Base-by-base conservation (phyloP, 176 grass and related monocot genomes). In the Eragrostis curvula region DNA sequence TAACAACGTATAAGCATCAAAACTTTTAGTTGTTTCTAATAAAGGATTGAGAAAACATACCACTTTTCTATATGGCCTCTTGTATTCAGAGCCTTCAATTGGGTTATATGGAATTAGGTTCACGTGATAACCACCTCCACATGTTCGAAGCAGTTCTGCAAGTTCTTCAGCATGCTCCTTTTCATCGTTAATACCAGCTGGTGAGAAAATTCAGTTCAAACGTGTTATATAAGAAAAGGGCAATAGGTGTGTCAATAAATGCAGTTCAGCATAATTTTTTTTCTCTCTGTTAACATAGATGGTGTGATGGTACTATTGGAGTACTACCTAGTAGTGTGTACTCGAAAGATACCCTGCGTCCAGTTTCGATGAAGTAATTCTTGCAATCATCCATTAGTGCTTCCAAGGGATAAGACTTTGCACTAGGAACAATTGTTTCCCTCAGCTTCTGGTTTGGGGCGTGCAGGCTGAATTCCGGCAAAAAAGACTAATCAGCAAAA, bases 241-340 rank as follows among this genome's bases (percentile, higher is more conserved):
- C 7, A 46, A 71, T 71, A 18, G 65, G 57, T 71, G 45, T 1
- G 66, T 64, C 7, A 21, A 18, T 14, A 80, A 36, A 80, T 50
- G 30, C 23, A 29, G 43, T 18, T 68, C 44, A 16, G 68, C 25
- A 0, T 59, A 12, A 83, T 9, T 1, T 8, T 41, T 27, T 47
- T 27, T 65, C 9, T 10, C 25, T 57, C 27, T 64, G 46, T 8
- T 58, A 36, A 71, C 17, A 53, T 41, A 79, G 24, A 65, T 23
- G 47, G 36, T 43, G 45, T 59, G 21, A 79, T 58, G 17, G 18
- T 47, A 72, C 16, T 3, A 15, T 3, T 27, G 7, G 52, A 24
- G 43, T 87, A 98, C 96, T 87, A 98, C 96, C 96, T 95, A 98
- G 87, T 43, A 98, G 85, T 25, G 96, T 98, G 79, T 98, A 98